A percentile compares a stretch with the other conserved stretches of the same genome.
These are phyloP conservation scores for Aspergillus nanangensis DNA, from an alignment of 495 filamentous ascomycete species.

Conservation along the genomic window DNA sequence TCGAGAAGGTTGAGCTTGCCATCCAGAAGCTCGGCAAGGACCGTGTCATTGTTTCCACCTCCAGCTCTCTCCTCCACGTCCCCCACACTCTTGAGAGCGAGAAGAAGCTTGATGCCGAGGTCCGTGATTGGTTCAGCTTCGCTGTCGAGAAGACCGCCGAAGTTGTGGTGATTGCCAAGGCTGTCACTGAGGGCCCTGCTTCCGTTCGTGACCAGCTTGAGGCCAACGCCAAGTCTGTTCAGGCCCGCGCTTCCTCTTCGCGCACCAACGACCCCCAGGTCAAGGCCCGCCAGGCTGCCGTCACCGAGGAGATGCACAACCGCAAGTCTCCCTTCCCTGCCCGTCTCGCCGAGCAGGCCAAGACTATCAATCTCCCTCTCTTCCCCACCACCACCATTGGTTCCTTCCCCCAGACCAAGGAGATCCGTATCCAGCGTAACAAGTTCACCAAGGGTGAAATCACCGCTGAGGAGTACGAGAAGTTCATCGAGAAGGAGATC, in stretches of 20 bases:
- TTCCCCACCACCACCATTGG: constrained; percentile 99
- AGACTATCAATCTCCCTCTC: constrained; percentile 81
- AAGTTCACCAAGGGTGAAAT: constrained; percentile 99
- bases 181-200: constrained; percentile 84
- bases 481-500: constrained; percentile 98
- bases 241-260: constrained; percentile 81
- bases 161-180: constrained; percentile 91
- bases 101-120: constrained; percentile 90
- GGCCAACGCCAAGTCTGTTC: constrained; percentile 88
- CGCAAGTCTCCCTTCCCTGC: constrained; percentile 81
- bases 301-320: constrained; percentile 81
- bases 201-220: constrained; percentile 81
- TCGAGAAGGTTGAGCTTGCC: constrained; percentile 81
- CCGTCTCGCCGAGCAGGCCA: constrained; percentile 81
- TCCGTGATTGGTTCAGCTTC: constrained; percentile 98
- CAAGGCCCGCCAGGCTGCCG: constrained; percentile 86
- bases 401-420: constrained; percentile 98
- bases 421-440: constrained; percentile 92
- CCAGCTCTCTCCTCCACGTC: constrained; percentile 93
- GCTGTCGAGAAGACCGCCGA: constrained; percentile 91
- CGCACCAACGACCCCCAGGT: constrained; percentile 95
- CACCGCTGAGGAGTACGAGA: constrained; percentile 84
- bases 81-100: constrained; percentile 96
- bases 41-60: constrained; percentile 92
- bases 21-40: constrained; percentile 93